phyloP scores from a whole-genome alignment of 805 yeast species.

The Zygoascus bituminiphila region DNA sequence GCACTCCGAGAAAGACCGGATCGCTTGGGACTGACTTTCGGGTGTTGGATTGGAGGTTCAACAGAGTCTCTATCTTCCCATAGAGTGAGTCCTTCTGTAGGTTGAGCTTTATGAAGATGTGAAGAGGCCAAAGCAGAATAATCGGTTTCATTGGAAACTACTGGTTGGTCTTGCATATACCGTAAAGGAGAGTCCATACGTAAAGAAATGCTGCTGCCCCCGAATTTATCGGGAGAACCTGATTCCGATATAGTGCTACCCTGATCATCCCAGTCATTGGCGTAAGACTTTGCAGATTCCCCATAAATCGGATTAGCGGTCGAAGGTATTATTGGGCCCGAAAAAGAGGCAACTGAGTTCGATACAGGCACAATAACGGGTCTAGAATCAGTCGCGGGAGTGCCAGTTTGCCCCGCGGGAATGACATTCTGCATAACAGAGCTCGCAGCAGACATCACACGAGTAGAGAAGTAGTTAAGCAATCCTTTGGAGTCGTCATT shows the following conservation, averaged over 20 bases:
- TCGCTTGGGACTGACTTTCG: neutral
- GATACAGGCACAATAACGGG: neutral
- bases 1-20: constrained; percentile 15
- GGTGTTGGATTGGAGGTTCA: neutral
- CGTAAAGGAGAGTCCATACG: constrained; percentile 1
- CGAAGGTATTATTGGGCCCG: neutral
- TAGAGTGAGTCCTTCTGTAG: constrained; percentile 2
- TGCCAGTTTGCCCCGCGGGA: constrained; percentile 1
- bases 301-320: neutral
- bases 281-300: neutral
- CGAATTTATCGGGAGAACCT: neutral
- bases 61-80: neutral
- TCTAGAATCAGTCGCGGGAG: neutral
- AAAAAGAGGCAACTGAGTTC: neutral
- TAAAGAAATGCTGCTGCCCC: neutral
- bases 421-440: constrained; percentile 19
- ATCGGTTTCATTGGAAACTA: neutral
- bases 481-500: constrained; percentile 13
- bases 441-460: constrained; percentile 21
- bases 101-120: neutral
- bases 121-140: neutral
- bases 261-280: neutral
- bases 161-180: constrained; percentile 1
- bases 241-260: neutral
- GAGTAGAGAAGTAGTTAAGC: constrained; percentile 16